A percentile compares a stretch with the other conserved stretches of the same genome.
Conservation (phyloP, 306 rosid species). For the Abrus pulchellus region DNA sequence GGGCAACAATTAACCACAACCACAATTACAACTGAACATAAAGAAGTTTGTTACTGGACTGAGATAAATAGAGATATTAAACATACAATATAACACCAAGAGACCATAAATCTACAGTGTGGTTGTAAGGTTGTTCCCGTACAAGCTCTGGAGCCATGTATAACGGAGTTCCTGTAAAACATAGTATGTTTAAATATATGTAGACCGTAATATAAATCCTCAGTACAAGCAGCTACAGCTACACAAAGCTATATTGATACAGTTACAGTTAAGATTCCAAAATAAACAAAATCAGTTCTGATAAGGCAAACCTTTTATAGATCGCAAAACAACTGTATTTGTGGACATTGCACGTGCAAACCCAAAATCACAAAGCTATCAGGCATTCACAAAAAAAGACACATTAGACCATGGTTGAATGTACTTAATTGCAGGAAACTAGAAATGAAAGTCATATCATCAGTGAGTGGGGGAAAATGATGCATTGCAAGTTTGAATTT, state of each 20-base stretch:
- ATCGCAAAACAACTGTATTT: conserved; percentile 93
- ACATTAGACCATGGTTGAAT: conserved; percentile 30
- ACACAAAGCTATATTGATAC: conserved; percentile 28
- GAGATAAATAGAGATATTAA: conserved; percentile 44
- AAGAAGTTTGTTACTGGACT: conserved; percentile 37
- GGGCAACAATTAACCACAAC: conserved; percentile 21
- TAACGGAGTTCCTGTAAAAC: conserved; percentile 86
- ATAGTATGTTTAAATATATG: background rate
- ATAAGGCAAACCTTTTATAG: conserved; percentile 85
- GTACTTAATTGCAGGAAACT: conserved; percentile 19
- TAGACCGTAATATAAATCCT: conserved; percentile 21
- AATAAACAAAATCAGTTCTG: conserved; percentile 23
- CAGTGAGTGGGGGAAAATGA: background rate
- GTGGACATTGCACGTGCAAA: conserved; percentile 99
- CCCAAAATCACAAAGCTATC: conserved; percentile 98
- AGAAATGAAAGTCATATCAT: conserved; percentile 33
- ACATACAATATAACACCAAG: conserved; percentile 96
- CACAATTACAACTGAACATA: conserved; percentile 40
- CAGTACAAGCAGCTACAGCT: conserved; percentile 3
- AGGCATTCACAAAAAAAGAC: conserved; percentile 32
- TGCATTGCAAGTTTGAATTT: background rate
- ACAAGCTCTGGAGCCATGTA: conserved; percentile 99
- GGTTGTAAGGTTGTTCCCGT: conserved; percentile 95
- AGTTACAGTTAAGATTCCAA: conserved; percentile 25
- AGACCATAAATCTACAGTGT: conserved; percentile 98